These are phyloP conservation scores for Tolypocladium album DNA, from an alignment of 2,329 filamentous ascomycete species.

Conservation along the genomic window DNA sequence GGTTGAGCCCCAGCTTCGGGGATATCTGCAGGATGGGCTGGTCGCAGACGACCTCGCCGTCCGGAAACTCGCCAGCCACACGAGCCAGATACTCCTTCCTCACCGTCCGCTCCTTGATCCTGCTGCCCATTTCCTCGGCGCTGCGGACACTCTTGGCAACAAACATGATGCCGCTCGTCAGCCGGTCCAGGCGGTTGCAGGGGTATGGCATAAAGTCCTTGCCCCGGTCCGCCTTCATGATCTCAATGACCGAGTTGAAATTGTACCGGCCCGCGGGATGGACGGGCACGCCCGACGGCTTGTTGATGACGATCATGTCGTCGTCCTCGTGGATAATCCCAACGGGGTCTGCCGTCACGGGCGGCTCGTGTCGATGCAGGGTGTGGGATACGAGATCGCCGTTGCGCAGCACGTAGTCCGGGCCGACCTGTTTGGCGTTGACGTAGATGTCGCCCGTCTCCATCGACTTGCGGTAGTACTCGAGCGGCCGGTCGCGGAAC, in stretches of 20 bases:
- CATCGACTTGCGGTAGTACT: conserved; percentile 85
- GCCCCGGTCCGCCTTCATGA: conserved; percentile 69
- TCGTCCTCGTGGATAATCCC: conserved; percentile 83
- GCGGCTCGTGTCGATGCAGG: conserved; percentile 89
- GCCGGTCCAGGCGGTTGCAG: conserved; percentile 85
- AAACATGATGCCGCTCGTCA: conserved; percentile 98
- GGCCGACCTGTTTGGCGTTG: conserved; percentile 61
- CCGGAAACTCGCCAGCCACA: conserved; percentile 84
- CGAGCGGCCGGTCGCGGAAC: conserved; percentile 75
- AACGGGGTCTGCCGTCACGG: conserved; percentile 72
- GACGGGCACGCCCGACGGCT: conserved; percentile 88
- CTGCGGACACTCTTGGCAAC: conserved; percentile 77
- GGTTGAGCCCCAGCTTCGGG: conserved; percentile 86
- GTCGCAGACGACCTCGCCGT: conserved; percentile 83
- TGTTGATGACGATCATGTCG: conserved; percentile 92
- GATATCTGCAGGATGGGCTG: conserved; percentile 91
- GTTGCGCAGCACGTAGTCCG: conserved; percentile 67
- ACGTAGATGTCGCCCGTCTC: conserved; percentile 67
- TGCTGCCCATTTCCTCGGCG: conserved; percentile 63
- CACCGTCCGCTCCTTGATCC: conserved; percentile 72
- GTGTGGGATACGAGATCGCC: conserved; percentile 90
- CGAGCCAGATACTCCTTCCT: conserved; percentile 93
- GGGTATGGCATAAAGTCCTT: conserved; percentile 48
- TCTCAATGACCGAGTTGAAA: conserved; percentile 89
- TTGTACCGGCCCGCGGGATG: conserved; percentile 93